A percentile compares a stretch with the other conserved stretches of the same genome.
Evolutionary conservation across 1,284 basidiomycete species (phyloP).

Genomic region (Mycena citricolor): DNA sequence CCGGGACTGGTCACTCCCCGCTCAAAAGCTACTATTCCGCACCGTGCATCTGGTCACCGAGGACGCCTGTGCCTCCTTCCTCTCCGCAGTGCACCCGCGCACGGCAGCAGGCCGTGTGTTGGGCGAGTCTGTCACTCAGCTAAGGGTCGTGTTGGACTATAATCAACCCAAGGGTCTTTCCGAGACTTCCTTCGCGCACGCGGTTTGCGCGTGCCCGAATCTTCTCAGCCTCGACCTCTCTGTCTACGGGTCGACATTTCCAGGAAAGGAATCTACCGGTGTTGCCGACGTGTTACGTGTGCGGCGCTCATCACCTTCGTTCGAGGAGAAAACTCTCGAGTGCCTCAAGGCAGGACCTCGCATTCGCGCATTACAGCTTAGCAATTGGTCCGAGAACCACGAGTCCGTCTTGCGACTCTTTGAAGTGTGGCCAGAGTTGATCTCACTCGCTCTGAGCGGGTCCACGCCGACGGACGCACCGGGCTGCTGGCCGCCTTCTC

Average conservation of each 20-base stretch:
- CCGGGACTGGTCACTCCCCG: conserved; percentile 57
- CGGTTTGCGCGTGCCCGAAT: conserved; percentile 58
- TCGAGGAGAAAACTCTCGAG: conserved; percentile 52
- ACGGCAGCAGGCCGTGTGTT: conserved; percentile 49
- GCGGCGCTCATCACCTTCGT: conserved; percentile 51
- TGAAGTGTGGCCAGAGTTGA: conserved; percentile 56
- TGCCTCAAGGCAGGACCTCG: conserved; percentile 53
- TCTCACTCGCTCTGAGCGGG: conserved; percentile 57
- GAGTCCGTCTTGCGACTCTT: conserved; percentile 60
- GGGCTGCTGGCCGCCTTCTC: no score
- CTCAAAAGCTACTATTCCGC: conserved; percentile 65
- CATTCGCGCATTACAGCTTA: conserved; percentile 58
- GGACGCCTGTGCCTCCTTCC: conserved; percentile 53
- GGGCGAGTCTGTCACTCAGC: conserved; percentile 48
- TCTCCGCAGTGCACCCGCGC: conserved; percentile 45
- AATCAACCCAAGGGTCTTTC: conserved; percentile 62
- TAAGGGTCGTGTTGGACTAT: conserved; percentile 60
- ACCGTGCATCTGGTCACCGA: conserved; percentile 53
- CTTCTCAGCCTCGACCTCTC: conserved; percentile 55
- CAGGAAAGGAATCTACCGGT: conserved; percentile 47
- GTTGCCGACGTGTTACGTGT: conserved; percentile 46
- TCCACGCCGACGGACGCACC: conserved; percentile 54
- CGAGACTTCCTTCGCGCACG: conserved; percentile 54
- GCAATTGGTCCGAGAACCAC: conserved; percentile 68
- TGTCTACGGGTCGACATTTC: conserved; percentile 55